Percentiles rank a stretch among this genome's conserved stretches.
These are phyloP conservation scores for Henckelia pumila DNA, from an alignment of 257 asterid genomes.

Conservation along the genomic window DNA sequence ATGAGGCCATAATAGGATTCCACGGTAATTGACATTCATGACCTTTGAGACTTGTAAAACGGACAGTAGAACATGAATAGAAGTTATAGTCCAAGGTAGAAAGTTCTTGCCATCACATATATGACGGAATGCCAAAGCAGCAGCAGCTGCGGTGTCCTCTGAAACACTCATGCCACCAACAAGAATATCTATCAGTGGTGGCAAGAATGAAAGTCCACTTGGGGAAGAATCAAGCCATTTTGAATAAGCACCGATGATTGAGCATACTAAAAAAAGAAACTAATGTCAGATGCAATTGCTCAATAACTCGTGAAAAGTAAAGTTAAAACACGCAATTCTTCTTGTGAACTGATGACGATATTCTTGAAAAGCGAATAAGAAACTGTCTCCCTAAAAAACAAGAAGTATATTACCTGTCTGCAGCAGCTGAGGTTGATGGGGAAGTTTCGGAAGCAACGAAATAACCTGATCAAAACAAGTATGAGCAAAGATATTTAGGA, in stretches of 20 bases:
- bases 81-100: conserved; percentile 21
- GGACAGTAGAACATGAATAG: conserved; percentile 15
- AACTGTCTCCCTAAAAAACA: conserved; percentile 21
- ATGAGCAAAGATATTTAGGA: conserved; percentile 14
- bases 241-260: conserved; percentile 87
- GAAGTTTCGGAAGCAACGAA: conserved; percentile 87
- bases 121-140: conserved; percentile 91
- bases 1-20: conserved; percentile 3
- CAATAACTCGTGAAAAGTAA: conserved; percentile 22
- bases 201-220: conserved; percentile 79
- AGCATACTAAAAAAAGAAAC: conserved; percentile 58
- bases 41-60: conserved; percentile 15
- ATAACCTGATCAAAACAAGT: conserved; percentile 54
- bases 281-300: conserved; percentile 18
- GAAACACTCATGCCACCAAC: conserved; percentile 89
- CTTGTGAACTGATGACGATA: conserved; percentile 1
- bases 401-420: conserved; percentile 70
- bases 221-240: conserved; percentile 90
- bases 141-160: conserved; percentile 97
- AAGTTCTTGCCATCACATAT: conserved; percentile 70
- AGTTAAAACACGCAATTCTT: conserved; percentile 14
- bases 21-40: conserved; percentile 8
- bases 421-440: conserved; percentile 88
- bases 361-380: conserved; percentile 9
- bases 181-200: conserved; percentile 86